Conservation (phyloP, 2,329 filamentous ascomycete genomes). For the Nothomitra cinnamomea region DNA sequence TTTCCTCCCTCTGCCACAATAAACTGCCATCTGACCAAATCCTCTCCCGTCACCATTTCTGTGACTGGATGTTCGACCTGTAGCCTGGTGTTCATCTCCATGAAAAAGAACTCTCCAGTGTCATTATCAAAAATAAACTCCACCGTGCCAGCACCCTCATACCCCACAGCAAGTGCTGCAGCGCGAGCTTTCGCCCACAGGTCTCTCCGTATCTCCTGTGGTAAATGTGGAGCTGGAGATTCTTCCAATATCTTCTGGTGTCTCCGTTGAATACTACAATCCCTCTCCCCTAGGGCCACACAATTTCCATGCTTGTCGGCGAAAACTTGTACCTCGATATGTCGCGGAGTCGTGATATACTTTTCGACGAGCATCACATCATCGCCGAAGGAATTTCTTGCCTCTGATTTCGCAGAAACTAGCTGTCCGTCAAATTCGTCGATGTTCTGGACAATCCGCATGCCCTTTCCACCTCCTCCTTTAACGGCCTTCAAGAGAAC, state of each 20-base stretch:
- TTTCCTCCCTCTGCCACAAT: conserved; percentile 58
- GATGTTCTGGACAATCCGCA: conserved; percentile 42
- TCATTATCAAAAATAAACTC: conserved; percentile 57
- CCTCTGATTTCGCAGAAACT: conserved; percentile 46
- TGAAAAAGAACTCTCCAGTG: conserved; percentile 48
- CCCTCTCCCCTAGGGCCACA: conserved; percentile 45
- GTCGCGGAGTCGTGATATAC: conserved; percentile 48
- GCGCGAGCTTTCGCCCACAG: conserved; percentile 48
- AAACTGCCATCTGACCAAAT: conserved; percentile 92
- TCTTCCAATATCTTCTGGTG: conserved; percentile 53
- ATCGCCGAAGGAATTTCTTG: conserved; percentile 45
- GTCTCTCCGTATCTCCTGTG: conserved; percentile 41
- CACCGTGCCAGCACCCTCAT: conserved; percentile 49
- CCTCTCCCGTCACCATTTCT: conserved; percentile 57
- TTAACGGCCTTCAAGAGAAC: conserved; percentile 51
- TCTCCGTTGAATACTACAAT: conserved; percentile 47
- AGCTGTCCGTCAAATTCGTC: conserved; percentile 43
- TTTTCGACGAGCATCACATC: conserved; percentile 52
- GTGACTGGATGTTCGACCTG: conserved; percentile 97
- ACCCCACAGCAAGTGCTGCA: conserved; percentile 44
- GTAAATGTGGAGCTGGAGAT: conserved; percentile 44
- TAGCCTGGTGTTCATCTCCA: conserved; percentile 64
- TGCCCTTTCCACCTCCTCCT: conserved; percentile 50
- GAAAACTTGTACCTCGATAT: conserved; percentile 52
- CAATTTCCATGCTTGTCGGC: conserved; percentile 48